Percentiles rank a stretch among this genome's conserved stretches.
These are phyloP conservation scores for Colletotrichum nymphaeae DNA, from an alignment of 2,329 filamentous ascomycete species.

Conservation along the genomic window DNA sequence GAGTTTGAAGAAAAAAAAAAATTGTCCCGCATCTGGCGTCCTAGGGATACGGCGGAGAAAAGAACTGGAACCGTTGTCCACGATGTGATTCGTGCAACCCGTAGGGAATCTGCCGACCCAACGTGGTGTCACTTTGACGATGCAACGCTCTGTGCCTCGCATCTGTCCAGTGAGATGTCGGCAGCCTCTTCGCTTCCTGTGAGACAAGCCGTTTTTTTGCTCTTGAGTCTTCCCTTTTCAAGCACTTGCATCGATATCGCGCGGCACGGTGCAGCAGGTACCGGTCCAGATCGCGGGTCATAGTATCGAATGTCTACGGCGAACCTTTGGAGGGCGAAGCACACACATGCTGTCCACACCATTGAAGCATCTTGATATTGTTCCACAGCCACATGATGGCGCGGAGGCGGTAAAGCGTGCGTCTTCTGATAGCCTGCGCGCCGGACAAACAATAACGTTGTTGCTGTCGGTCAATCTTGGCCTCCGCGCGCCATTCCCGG, in stretches of 20 bases:
- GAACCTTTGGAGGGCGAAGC: conserved; percentile 4
- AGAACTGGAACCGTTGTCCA: conserved; percentile 10
- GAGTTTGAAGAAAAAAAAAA: conserved; percentile 5
- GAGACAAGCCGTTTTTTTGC: conserved; percentile 9
- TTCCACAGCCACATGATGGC: conserved; percentile 30
- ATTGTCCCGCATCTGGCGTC: conserved; percentile 8
- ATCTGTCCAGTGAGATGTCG: conserved; percentile 24
- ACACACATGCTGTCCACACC: background rate
- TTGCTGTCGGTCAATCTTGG: background rate
- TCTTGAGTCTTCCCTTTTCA: conserved; percentile 3
- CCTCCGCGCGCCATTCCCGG: background rate
- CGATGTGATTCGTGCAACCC: conserved; percentile 35
- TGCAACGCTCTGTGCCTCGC: conserved; percentile 30
- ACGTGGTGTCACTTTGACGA: conserved; percentile 26
- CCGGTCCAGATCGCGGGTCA: conserved; percentile 15
- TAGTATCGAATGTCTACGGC: conserved; percentile 10
- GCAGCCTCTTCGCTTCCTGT: conserved; percentile 4
- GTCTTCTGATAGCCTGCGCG: background rate
- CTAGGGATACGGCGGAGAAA: conserved; percentile 10
- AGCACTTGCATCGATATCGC: conserved; percentile 19
- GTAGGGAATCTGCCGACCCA: conserved; percentile 26
- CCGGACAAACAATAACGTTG: background rate
- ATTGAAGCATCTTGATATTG: conserved; percentile 8
- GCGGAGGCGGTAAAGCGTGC: conserved; percentile 11
- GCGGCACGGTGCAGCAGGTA: conserved; percentile 35